phyloP scores from a whole-genome alignment of 1,284 basidiomycete genomes.

The Austroboletus olivaceoglutinosus region DNA sequence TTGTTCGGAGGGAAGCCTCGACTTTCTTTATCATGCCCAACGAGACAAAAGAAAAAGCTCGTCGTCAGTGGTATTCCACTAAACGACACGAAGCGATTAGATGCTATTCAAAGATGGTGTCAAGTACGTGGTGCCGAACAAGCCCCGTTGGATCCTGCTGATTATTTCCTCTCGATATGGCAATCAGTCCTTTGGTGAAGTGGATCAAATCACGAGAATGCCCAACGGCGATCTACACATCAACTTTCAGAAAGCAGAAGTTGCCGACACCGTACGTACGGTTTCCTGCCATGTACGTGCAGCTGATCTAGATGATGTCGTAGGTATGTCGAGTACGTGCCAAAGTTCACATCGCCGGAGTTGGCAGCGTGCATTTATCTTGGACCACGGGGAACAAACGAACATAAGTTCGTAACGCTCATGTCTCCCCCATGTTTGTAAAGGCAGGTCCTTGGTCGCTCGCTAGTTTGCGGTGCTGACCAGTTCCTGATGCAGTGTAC shows the following conservation, averaged over 20 bases:
- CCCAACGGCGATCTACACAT: slow-evolving; percentile 72
- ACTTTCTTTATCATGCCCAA: slow-evolving; percentile 45
- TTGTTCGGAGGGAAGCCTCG: slow-evolving; percentile 39
- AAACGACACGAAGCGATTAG: slow-evolving; percentile 49
- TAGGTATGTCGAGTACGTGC: slow-evolving; percentile 76
- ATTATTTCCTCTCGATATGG: slow-evolving; percentile 4
- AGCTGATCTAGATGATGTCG: slow-evolving; percentile 3
- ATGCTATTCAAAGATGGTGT: slow-evolving; percentile 66
- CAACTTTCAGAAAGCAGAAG: slow-evolving; percentile 67
- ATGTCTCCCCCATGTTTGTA: slow-evolving; percentile 18
- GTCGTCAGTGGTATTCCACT: slow-evolving; percentile 54
- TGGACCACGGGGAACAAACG: slow-evolving; percentile 67
- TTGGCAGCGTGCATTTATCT: slow-evolving; percentile 72
- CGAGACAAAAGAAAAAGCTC: slow-evolving; percentile 50
- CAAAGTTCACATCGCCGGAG: slow-evolving; percentile 65
- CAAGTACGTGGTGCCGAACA: slow-evolving; percentile 47
- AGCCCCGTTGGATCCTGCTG: neutral
- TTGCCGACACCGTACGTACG: slow-evolving; percentile 67
- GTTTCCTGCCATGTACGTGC: neutral
- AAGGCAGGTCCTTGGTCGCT: slow-evolving; percentile 18
- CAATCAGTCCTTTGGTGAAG: slow-evolving; percentile 65
- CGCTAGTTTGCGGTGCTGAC: slow-evolving; percentile 2
- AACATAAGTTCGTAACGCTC: slow-evolving; percentile 12
- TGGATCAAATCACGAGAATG: slow-evolving; percentile 65
- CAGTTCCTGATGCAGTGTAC: slow-evolving; percentile 23